Base-by-base conservation (phyloP, 257 asterid species). In the Paraleonurus japonicus region DNA sequence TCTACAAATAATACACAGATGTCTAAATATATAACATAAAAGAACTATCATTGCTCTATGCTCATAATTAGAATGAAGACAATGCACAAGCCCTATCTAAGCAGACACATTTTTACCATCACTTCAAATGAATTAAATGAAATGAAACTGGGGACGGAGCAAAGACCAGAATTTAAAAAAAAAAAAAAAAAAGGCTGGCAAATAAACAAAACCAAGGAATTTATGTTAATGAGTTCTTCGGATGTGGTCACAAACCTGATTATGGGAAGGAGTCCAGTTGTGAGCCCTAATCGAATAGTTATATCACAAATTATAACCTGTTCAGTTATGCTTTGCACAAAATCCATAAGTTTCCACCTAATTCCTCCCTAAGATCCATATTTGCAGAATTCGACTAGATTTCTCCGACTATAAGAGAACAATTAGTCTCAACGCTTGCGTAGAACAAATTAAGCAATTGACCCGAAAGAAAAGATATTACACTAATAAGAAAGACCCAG, bases 351-450 rank as follows among this genome's bases (percentile, higher is more conserved):
- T 45, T 22, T 50, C 24, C 33, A 66, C 53, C 60, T 12, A 50
- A 1, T 55, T 47, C 23, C 27, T 35, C 39, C 55, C 20, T 61
- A 59, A 67, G 73, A 79, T 65, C 57, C 75, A 37, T 16, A 64
- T 43, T 35, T 20, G 60, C 58, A 35, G 71, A 78, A 15, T 63
- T 32, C 32, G 67, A 53, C 75, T 55, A 65, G 19, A 54, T 66
- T 17, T 67, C 24, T 43, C 67, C 47, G 16, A 22, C 23, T 60
- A 37, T 17, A 30, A 33, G 28, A 24, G 12, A 4, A 1, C 7
- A 8, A 27, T 16, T 2, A 39, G 54, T 19, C 65, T 47, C 62
- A 11, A 23, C 53, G 20, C 24, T 7, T 8, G 22, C 54, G 26
- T 16, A 4, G 20, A 50, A n/a, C 15, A 53, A 48, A 60, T 32